These are phyloP conservation scores for Pythium folliculosum DNA, from an alignment of 352 stramenopile genomes.

Conservation along the genomic window DNA sequence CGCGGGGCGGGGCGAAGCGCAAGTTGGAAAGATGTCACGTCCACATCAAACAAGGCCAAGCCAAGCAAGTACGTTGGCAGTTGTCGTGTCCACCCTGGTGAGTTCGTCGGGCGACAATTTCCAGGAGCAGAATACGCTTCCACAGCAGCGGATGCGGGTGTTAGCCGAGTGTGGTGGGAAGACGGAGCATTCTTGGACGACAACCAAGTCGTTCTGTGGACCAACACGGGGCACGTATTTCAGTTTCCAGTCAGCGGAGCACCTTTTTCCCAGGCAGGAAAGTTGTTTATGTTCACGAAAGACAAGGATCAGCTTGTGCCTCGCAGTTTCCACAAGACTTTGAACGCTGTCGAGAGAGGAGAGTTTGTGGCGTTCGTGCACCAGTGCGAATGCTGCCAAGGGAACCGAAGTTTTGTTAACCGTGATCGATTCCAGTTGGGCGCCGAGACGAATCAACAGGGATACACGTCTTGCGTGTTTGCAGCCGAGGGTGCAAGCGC, in stretches of 20 bases:
- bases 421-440: neutral
- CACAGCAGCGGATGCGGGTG: neutral
- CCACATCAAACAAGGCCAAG: slow-evolving; percentile 31
- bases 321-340: slow-evolving; percentile 64
- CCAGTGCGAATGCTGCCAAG: slow-evolving; percentile 57
- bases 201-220: slow-evolving; percentile 68
- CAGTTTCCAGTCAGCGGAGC: slow-evolving; percentile 47
- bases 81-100: slow-evolving; percentile 47
- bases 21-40: slow-evolving; percentile 24
- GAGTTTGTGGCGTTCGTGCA: slow-evolving; percentile 57
- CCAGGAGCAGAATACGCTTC: neutral
- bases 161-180: slow-evolving; percentile 40
- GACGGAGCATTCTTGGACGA: slow-evolving; percentile 70
- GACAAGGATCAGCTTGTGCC: slow-evolving; percentile 80
- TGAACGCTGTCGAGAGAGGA: slow-evolving; percentile 52
- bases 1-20: slow-evolving; percentile 14
- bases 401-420: neutral
- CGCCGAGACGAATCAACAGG: slow-evolving; percentile 16
- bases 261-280: slow-evolving; percentile 33
- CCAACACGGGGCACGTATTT: slow-evolving; percentile 63
- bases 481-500: slow-evolving; percentile 10
- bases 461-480: slow-evolving; percentile 54
- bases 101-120: slow-evolving; percentile 25
- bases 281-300: slow-evolving; percentile 86
- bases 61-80: slow-evolving; percentile 46